These are phyloP conservation scores for Paracamarosporium sp. DNA, from an alignment of 2,329 filamentous ascomycete species.

Conservation along the genomic window DNA sequence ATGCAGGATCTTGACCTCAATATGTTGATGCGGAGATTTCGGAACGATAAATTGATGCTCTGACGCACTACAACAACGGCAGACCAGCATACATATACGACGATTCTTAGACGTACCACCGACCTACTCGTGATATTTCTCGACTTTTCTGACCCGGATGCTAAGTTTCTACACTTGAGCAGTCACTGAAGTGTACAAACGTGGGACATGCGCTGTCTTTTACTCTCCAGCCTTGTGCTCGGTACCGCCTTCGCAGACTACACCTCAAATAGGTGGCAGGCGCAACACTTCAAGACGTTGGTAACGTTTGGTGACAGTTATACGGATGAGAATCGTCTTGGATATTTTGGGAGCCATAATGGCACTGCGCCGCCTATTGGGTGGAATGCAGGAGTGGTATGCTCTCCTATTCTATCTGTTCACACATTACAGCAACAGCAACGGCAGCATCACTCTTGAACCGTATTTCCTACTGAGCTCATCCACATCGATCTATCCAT, in stretches of 20 bases:
- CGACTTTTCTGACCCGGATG: too few relatives aligned
- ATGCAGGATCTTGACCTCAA: constrained; percentile 20
- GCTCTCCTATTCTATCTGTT: neutral
- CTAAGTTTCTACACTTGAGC: neutral
- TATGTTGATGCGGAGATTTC: constrained; percentile 13
- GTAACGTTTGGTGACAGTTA: constrained; percentile 79
- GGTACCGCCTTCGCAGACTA: constrained; percentile 19
- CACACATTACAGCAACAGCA: too few relatives aligned
- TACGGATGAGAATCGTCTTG: constrained; percentile 73
- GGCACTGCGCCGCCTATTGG: constrained; percentile 69
- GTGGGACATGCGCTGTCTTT: constrained; percentile 23
- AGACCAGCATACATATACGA: constrained; percentile 17
- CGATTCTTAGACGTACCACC: constrained; percentile 14
- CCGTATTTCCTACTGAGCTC: too few relatives aligned
- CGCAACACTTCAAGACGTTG: constrained; percentile 65
- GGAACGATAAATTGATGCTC: constrained; percentile 14
- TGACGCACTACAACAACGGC: neutral
- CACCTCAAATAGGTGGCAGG: constrained; percentile 38
- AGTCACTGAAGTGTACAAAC: neutral
- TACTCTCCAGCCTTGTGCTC: constrained; percentile 29
- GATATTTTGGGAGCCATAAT: constrained; percentile 65
- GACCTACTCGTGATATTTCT: constrained; percentile 8
- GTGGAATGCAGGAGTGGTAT: constrained; percentile 56
- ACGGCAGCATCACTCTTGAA: too few relatives aligned
- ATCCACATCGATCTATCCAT: too few relatives aligned